Evolutionary conservation across 345 rosid species (phyloP).

Genomic region (Excoecaria agallocha): DNA sequence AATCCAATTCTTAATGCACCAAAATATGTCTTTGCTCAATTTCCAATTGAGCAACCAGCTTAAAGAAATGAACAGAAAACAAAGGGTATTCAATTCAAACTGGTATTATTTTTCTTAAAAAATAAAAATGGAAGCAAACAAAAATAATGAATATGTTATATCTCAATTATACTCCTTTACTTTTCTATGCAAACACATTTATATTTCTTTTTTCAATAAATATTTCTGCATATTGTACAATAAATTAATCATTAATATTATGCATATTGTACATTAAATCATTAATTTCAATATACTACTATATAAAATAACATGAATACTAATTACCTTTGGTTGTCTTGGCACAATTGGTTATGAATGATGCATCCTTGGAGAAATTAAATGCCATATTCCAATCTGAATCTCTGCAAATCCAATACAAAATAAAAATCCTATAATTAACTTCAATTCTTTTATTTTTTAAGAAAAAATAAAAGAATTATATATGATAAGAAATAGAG

Average conservation of each 20-base stretch:
- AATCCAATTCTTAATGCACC: neutral
- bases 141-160: no score
- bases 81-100: neutral
- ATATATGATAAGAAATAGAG: neutral
- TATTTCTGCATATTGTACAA: no score
- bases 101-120: no score
- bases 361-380: conserved; percentile 63
- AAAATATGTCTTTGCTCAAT: neutral
- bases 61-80: neutral
- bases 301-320: neutral
- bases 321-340: conserved; percentile 52
- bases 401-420: conserved; percentile 47
- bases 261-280: no score
- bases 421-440: neutral
- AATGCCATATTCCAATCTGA: conserved; percentile 81
- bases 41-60: neutral
- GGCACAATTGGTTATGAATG: conserved; percentile 61
- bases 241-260: no score
- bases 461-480: neutral
- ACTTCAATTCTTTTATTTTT: neutral
- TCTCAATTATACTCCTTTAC: no score
- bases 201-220: no score
- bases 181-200: no score
- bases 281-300: no score
- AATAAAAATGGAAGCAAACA: no score